phyloP scores from a whole-genome alignment of 1,284 basidiomycete species.

The Stygiomarasmius scandens region DNA sequence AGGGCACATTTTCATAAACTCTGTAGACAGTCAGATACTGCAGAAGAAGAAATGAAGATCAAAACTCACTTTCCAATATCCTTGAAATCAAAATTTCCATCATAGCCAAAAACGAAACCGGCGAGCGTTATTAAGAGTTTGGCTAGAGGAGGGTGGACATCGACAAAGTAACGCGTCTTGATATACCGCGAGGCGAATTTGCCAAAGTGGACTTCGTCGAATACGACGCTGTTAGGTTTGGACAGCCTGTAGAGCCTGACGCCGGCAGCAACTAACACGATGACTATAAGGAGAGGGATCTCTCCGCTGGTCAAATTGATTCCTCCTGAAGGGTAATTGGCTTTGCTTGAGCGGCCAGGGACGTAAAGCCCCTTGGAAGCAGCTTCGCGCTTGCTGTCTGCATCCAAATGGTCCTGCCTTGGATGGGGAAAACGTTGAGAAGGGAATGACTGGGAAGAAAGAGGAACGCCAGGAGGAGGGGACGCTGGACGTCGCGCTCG shows the following conservation, averaged over 20 bases:
- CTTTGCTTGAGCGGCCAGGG: slow-evolving; percentile 47
- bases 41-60: neutral
- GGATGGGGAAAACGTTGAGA: slow-evolving; percentile 63
- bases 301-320: slow-evolving; percentile 67
- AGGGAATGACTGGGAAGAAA: slow-evolving; percentile 34
- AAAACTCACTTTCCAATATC: slow-evolving; percentile 88
- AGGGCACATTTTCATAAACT: slow-evolving; percentile 86
- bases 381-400: slow-evolving; percentile 69
- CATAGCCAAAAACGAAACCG: slow-evolving; percentile 87
- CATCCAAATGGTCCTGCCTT: slow-evolving; percentile 65
- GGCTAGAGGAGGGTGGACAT: slow-evolving; percentile 96
- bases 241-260: slow-evolving; percentile 83
- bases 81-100: slow-evolving; percentile 95
- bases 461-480: slow-evolving; percentile 50
- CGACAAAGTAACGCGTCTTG: slow-evolving; percentile 90
- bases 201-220: slow-evolving; percentile 97
- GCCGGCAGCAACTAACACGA: slow-evolving; percentile 68
- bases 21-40: slow-evolving; percentile 39
- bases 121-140: slow-evolving; percentile 94
- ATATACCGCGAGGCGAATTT: slow-evolving; percentile 93
- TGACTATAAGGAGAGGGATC: slow-evolving; percentile 67
- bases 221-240: slow-evolving; percentile 89
- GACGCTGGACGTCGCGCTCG: slow-evolving; percentile 68
- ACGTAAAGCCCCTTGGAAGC: slow-evolving; percentile 61
- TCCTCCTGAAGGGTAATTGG: slow-evolving; percentile 59